phyloP scores from a whole-genome alignment of 1,284 basidiomycete species.

The Cryptococcus sp. region DNA sequence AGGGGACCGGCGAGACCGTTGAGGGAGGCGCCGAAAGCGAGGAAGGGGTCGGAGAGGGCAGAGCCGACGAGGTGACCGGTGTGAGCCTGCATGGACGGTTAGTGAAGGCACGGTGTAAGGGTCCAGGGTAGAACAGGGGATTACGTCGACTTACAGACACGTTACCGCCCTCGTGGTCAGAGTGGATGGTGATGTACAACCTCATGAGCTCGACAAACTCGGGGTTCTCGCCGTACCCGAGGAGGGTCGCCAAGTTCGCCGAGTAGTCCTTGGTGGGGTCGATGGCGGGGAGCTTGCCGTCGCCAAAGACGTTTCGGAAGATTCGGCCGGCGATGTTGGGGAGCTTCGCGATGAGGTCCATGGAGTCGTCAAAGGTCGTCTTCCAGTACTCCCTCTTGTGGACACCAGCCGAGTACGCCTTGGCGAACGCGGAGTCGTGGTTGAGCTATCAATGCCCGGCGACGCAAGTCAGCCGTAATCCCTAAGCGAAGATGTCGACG shows the following conservation, averaged over 20 bases:
- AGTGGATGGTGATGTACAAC: conserved; percentile 97
- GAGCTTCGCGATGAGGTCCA: conserved; percentile 97
- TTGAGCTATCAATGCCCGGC: conserved; percentile 61
- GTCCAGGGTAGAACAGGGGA: not conserved
- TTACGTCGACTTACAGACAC: conserved; percentile 61
- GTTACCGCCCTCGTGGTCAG: conserved; percentile 98
- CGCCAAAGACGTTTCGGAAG: conserved; percentile 85
- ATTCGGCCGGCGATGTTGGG: conserved; percentile 96
- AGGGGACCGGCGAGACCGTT: conserved; percentile 97
- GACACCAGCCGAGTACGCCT: conserved; percentile 88
- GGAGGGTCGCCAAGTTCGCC: conserved; percentile 83
- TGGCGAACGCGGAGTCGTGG: conserved; percentile 95
- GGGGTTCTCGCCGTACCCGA: conserved; percentile 85
- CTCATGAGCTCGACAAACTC: conserved; percentile 93
- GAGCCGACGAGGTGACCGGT: conserved; percentile 95
- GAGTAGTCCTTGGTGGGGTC: conserved; percentile 89
- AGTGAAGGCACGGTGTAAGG: no score
- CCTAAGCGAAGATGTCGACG: not conserved
- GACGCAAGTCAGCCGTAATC: conserved; percentile 3
- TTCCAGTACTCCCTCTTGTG: conserved; percentile 98
- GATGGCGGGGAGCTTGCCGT: conserved; percentile 84
- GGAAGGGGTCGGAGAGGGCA: conserved; percentile 96
- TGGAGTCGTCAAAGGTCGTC: conserved; percentile 90
- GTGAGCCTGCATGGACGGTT: conserved; percentile 57
- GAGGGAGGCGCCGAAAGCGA: conserved; percentile 86